Percentiles rank a stretch among this genome's conserved stretches.
These are phyloP conservation scores for Gracilaria domingensis DNA, from an alignment of 23 red algal species.

Conservation along the genomic window DNA sequence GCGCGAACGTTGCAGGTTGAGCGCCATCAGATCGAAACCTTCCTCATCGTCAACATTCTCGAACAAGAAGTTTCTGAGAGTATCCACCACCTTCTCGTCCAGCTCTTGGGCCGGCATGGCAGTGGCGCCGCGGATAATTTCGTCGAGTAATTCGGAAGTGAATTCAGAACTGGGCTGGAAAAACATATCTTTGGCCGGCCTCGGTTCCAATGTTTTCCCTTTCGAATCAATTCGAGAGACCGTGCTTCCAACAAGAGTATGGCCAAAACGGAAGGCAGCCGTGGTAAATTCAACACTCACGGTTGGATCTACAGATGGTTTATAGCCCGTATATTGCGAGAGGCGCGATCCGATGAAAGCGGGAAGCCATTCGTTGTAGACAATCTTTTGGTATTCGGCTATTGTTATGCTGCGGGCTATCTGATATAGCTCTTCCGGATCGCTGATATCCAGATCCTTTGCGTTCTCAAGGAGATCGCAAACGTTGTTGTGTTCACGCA, in stretches of 20 bases:
- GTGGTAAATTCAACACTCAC: constrained; percentile 55
- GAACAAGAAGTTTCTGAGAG: constrained; percentile 46
- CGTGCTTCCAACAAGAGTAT: constrained; percentile 23
- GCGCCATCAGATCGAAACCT: constrained; percentile 21
- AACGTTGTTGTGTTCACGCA: constrained; percentile 62
- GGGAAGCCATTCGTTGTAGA: constrained; percentile 49
- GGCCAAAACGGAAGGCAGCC: constrained; percentile 49
- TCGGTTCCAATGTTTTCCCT: background rate
- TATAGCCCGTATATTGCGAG: constrained; percentile 33
- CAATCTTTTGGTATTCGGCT: constrained; percentile 34
- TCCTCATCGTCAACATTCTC: constrained; percentile 23
- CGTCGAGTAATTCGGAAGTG: background rate
- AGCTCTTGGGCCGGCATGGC: constrained; percentile 28
- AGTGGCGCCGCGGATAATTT: constrained; percentile 32
- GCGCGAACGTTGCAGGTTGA: constrained; percentile 19
- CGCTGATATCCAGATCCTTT: background rate
- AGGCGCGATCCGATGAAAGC: constrained; percentile 8
- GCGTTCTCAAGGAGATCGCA: background rate
- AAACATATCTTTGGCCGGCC: constrained; percentile 35
- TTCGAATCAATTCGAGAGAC: background rate
- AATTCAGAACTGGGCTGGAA: background rate
- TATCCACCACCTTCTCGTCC: constrained; percentile 34
- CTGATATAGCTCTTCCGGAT: constrained; percentile 26
- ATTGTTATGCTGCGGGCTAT: constrained; percentile 20
- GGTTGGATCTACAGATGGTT: constrained; percentile 27